Evolutionary conservation across 164 flowering plant genomes (phyloP).

Genomic region (Macadamia tetraphylla): DNA sequence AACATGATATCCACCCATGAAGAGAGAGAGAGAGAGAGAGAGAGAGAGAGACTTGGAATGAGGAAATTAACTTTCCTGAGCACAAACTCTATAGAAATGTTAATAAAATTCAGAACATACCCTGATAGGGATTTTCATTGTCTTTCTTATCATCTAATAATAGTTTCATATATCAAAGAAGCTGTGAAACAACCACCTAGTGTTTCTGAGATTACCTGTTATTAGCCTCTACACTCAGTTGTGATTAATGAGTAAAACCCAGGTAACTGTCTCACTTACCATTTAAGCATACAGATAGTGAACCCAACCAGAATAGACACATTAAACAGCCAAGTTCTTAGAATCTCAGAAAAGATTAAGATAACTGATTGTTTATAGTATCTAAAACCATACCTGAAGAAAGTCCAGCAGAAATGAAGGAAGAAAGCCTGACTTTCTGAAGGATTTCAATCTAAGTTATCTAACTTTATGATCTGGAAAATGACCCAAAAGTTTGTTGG

Average conservation of each 20-base stretch:
- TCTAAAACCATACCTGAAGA: neutral
- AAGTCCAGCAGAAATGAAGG: neutral
- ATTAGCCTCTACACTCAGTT: no score
- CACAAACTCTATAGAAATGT: neutral
- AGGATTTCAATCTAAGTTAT: constrained; percentile 7
- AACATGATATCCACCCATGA: no score
- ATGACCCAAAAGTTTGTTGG: constrained; percentile 15
- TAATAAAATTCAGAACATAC: no score
- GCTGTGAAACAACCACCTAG: no score
- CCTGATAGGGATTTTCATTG: no score
- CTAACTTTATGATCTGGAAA: constrained; percentile 13
- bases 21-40: no score
- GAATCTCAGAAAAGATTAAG: constrained; percentile 5
- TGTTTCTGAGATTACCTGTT: no score
- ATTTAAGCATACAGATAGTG: constrained; percentile 1
- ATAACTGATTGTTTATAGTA: no score
- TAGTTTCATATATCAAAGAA: no score
- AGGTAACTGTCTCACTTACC: constrained; percentile 1
- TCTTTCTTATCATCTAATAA: no score
- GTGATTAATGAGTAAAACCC: neutral
- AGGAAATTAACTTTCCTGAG: neutral
- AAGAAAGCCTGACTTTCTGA: constrained; percentile 4
- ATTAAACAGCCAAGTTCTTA: neutral
- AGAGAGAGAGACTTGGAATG: neutral
- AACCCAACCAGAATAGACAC: neutral